These are phyloP conservation scores for Paragyromitra xinjiangensis DNA, from an alignment of 495 filamentous ascomycete genomes.

Conservation along the genomic window DNA sequence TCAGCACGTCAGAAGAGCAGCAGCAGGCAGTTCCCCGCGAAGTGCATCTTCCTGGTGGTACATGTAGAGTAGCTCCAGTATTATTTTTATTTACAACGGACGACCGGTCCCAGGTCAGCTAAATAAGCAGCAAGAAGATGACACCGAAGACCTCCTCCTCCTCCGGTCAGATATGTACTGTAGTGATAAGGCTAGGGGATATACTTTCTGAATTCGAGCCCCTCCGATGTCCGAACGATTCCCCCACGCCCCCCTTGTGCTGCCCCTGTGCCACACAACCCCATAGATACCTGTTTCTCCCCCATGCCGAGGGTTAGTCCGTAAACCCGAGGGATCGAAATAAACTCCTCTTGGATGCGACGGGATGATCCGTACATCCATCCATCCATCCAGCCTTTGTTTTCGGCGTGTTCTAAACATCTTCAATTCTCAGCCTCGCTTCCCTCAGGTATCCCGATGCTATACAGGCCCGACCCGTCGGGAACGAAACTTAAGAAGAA, in stretches of 20 bases:
- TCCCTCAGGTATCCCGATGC: conserved; percentile 12
- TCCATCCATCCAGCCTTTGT: neutral
- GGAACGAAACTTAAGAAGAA: conserved; percentile 19
- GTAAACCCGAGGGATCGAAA: conserved; percentile 37
- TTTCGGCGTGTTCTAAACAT: conserved; percentile 20
- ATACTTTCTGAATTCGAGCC: conserved; percentile 38
- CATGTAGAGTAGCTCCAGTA: conserved; percentile 11
- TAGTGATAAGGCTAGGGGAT: conserved; percentile 24
- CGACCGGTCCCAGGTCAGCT: neutral
- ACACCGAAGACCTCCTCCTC: conserved; percentile 5
- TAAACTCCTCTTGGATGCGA: conserved; percentile 30
- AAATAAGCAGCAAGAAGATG: conserved; percentile 15
- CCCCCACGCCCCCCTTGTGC: conserved; percentile 12
- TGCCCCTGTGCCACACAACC: no score
- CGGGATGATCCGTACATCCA: conserved; percentile 42
- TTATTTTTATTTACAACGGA: conserved; percentile 16
- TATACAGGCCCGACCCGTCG: conserved; percentile 8
- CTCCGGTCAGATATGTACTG: conserved; percentile 4
- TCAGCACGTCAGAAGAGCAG: conserved; percentile 24
- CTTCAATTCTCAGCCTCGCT: conserved; percentile 43
- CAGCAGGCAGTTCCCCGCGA: neutral
- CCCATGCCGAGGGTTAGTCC: conserved; percentile 18
- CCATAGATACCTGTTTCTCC: neutral
- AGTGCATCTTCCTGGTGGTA: neutral
- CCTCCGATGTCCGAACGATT: neutral